Evolutionary conservation across 202 grass and related monocot genomes (phyloP).

Genomic region (Cymbopogon flexuosus): DNA sequence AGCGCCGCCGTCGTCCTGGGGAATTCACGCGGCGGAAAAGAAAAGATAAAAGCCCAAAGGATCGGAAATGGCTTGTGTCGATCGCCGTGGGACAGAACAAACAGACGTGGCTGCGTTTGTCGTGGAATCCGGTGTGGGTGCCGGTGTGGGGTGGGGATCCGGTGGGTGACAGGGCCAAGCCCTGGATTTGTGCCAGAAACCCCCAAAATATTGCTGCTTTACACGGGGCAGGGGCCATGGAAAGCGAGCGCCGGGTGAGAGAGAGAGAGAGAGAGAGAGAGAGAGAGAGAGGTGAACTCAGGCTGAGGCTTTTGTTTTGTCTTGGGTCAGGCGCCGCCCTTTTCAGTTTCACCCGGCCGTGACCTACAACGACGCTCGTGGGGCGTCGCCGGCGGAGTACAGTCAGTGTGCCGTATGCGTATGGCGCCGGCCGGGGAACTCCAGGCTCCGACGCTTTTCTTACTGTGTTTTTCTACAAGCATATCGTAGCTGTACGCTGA

Average conservation of each 20-base stretch:
- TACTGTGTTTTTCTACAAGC: no score
- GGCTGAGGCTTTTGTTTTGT: background rate
- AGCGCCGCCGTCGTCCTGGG: no score
- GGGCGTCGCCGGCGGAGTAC: no score
- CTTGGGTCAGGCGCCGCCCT: background rate
- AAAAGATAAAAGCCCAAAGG: background rate
- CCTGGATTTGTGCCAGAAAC: constrained; percentile 37
- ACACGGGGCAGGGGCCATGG: background rate
- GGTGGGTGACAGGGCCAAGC: constrained; percentile 15
- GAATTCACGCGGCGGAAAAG: background rate
- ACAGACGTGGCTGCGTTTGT: background rate
- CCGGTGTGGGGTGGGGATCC: background rate
- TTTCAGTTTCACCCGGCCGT: background rate
- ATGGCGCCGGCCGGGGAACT: no score
- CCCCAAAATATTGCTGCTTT: constrained; percentile 9
- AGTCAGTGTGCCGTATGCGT: no score
- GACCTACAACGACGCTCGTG: background rate
- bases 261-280: no score
- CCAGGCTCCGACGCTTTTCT: background rate
- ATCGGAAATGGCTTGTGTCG: background rate
- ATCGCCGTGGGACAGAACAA: background rate
- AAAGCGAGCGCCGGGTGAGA: background rate
- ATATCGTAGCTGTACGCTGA: background rate
- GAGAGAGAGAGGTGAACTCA: background rate
- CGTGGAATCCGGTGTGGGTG: background rate